Conservation (phyloP, 2,329 filamentous ascomycete species). For the Ascochyta clinopodiicola region DNA sequence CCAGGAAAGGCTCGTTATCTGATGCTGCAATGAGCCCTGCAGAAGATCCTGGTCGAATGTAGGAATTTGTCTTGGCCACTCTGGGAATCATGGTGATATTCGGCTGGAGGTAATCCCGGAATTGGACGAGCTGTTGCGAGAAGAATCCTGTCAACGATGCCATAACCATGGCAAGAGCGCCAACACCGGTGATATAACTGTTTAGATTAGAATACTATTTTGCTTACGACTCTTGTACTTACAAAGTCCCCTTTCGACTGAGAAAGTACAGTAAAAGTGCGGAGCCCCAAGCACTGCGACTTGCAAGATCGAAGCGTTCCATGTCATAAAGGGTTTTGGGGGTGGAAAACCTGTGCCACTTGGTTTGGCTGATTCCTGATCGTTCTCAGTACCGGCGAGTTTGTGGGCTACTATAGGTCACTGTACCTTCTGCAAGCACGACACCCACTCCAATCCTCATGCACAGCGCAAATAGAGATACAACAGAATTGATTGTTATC, state of each 20-base stretch:
- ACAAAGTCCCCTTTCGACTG: conserved; percentile 4
- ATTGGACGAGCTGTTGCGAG: background rate
- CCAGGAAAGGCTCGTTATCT: too few relatives aligned
- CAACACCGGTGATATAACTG: background rate
- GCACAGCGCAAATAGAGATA: background rate
- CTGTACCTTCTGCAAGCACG: conserved; percentile 18
- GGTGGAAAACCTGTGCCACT: conserved; percentile 20
- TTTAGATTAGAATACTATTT: too few relatives aligned
- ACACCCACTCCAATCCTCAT: conserved; percentile 1
- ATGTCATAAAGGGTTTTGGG: conserved; percentile 11
- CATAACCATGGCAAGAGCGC: background rate
- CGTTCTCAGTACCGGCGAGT: background rate
- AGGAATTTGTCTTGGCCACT: too few relatives aligned
- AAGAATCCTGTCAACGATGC: background rate
- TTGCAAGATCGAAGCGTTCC: conserved; percentile 17
- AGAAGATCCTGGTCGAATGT: too few relatives aligned
- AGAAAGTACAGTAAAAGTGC: conserved; percentile 4
- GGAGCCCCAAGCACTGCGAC: conserved; percentile 21
- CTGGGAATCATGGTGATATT: too few relatives aligned
- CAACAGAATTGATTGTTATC: background rate
- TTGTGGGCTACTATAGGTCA: background rate
- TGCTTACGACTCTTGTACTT: background rate
- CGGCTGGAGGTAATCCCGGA: background rate
- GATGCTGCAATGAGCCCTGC: too few relatives aligned
- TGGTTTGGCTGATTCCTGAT: conserved; percentile 23